phyloP scores from a whole-genome alignment of 1,284 basidiomycete genomes.

The Mycena sp. region DNA sequence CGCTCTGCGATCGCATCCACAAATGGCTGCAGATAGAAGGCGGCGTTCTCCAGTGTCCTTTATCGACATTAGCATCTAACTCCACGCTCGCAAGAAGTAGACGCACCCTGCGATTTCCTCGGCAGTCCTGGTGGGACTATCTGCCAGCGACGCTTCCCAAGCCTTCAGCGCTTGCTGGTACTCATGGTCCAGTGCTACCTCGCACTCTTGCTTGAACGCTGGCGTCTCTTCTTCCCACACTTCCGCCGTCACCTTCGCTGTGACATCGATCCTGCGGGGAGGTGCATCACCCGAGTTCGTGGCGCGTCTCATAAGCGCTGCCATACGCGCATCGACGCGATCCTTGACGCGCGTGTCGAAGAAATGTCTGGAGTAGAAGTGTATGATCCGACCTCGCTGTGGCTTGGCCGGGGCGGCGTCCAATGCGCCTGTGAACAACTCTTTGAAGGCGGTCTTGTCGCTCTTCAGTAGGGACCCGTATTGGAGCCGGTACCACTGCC shows the following conservation, averaged over 20 bases:
- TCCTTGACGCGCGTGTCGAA: not conserved
- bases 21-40: constrained; percentile 6
- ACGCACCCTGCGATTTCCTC: constrained; percentile 4
- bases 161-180: not conserved
- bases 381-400: not conserved
- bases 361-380: not conserved
- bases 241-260: no score
- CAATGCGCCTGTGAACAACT: not conserved
- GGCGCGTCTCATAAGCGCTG: not conserved
- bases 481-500: not conserved
- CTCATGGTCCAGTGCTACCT: not conserved
- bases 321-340: not conserved
- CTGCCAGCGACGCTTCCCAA: not conserved
- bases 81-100: no score
- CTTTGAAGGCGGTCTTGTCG: not conserved
- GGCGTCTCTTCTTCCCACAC: not conserved
- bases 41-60: not conserved
- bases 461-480: not conserved
- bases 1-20: not conserved
- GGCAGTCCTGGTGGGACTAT: not conserved
- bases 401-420: not conserved
- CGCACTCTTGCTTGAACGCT: not conserved
- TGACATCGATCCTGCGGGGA: no score
- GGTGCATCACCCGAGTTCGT: no score
- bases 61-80: no score